phyloP scores from a whole-genome alignment of 2,329 filamentous ascomycete species.

The Monosporascus sp. region DNA sequence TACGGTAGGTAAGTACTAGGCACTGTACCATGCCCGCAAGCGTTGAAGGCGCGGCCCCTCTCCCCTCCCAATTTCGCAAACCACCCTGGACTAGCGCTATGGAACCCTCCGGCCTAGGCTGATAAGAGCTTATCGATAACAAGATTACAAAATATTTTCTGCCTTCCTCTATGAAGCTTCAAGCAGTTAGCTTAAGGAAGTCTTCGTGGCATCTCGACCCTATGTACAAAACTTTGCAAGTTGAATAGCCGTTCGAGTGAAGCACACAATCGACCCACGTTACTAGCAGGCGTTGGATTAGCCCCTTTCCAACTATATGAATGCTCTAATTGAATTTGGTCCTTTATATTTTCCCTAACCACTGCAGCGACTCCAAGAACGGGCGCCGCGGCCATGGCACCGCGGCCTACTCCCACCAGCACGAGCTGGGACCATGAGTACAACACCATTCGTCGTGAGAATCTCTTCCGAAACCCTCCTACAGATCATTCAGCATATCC shows the following conservation, averaged over 20 bases:
- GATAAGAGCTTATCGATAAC: not conserved
- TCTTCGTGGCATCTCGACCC: not conserved
- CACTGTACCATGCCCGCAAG: too few relatives aligned
- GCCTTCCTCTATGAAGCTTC: not conserved
- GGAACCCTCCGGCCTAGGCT: not conserved
- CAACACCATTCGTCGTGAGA: slow-evolving; percentile 78
- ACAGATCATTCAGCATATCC: slow-evolving; percentile 86
- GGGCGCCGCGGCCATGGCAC: slow-evolving; percentile 41
- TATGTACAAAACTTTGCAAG: not conserved
- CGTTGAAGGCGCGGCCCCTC: too few relatives aligned
- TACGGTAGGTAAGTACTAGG: too few relatives aligned
- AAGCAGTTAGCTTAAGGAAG: not conserved
- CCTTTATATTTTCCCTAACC: not conserved
- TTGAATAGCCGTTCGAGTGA: not conserved
- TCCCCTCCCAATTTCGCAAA: too few relatives aligned
- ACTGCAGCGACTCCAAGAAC: not conserved
- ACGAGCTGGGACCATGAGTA: slow-evolving; percentile 82
- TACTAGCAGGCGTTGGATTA: too few relatives aligned
- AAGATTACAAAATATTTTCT: not conserved
- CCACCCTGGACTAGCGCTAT: too few relatives aligned
- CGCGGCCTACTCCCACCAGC: slow-evolving; percentile 44
- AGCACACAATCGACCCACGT: too few relatives aligned
- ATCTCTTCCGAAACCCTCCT: slow-evolving; percentile 84
- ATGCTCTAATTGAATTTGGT: too few relatives aligned
- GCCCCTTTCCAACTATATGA: too few relatives aligned